Evolutionary conservation across 176 grass and related monocot species (phyloP).

Genomic region (Saccharum spontaneum): DNA sequence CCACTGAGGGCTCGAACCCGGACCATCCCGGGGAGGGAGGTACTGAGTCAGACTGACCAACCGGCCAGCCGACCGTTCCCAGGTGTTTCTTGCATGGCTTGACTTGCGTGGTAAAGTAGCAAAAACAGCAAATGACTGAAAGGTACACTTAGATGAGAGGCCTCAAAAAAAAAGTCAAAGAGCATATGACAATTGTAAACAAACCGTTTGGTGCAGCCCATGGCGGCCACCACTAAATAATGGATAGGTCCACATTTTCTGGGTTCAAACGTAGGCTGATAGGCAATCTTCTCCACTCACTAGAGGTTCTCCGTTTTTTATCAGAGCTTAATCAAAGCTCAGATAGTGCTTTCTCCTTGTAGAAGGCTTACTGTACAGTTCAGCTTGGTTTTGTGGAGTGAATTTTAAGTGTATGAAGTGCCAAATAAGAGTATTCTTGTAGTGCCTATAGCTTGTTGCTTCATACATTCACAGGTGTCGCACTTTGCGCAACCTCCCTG

Average conservation of each 20-base stretch:
- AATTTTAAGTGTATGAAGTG: slow-evolving; percentile 22
- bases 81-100: slow-evolving; percentile 30
- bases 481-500: not conserved
- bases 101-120: not conserved
- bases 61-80: no score
- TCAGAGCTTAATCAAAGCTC: slow-evolving; percentile 30
- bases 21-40: no score
- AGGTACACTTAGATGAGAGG: not conserved
- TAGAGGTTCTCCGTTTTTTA: slow-evolving; percentile 14
- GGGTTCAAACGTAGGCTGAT: not conserved
- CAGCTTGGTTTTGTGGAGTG: slow-evolving; percentile 11
- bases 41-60: no score
- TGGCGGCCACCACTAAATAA: slow-evolving; percentile 16
- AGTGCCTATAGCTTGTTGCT: slow-evolving; percentile 21
- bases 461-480: not conserved
- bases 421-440: slow-evolving; percentile 26
- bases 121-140: slow-evolving; percentile 28
- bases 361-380: slow-evolving; percentile 38
- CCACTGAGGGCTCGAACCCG: no score
- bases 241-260: slow-evolving; percentile 2
- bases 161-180: not conserved
- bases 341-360: not conserved
- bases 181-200: slow-evolving; percentile 17
- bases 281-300: not conserved
- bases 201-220: slow-evolving; percentile 1